These are phyloP conservation scores for Phyllosticta paracitricarpa DNA, from an alignment of 2,329 filamentous ascomycete species.

Conservation along the genomic window DNA sequence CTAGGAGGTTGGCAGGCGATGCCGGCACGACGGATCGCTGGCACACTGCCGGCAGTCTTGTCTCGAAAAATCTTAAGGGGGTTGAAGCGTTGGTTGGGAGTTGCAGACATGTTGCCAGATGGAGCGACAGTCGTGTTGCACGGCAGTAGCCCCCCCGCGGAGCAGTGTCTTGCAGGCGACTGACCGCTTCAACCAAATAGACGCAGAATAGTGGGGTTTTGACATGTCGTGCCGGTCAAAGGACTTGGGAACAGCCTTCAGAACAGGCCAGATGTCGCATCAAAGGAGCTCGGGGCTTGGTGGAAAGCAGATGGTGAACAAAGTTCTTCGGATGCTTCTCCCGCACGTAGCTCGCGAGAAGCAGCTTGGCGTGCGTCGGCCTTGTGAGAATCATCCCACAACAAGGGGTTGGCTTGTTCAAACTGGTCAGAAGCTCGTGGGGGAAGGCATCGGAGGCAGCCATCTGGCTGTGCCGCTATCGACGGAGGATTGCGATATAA, in stretches of 20 bases:
- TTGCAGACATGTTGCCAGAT: conserved; percentile 8
- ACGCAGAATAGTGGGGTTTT: not conserved
- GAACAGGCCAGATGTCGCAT: not conserved
- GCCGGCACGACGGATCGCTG: conserved; percentile 5
- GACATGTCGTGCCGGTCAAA: not conserved
- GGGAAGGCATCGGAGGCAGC: not conserved
- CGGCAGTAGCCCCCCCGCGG: conserved; percentile 3
- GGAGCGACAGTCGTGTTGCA: not conserved
- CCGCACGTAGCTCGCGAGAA: not conserved
- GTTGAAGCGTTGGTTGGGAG: not conserved
- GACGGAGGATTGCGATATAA: not conserved
- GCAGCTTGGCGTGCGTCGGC: not conserved
- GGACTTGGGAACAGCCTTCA: not conserved
- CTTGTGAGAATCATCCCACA: not conserved
- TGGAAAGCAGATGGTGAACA: not conserved
- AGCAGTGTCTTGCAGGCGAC: not conserved
- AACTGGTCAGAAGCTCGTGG: not conserved
- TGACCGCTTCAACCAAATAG: conserved; percentile 5
- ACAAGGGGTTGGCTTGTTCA: not conserved
- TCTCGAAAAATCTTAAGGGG: not conserved
- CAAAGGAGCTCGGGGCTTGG: not conserved
- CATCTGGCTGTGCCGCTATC: not conserved
- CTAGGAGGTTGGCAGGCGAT: not conserved
- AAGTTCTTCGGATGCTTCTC: not conserved
- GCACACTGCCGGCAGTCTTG: conserved; percentile 1